These are phyloP conservation scores for Oenanthe sinensis DNA, from an alignment of 129 eudicot genomes.

Conservation along the genomic window DNA sequence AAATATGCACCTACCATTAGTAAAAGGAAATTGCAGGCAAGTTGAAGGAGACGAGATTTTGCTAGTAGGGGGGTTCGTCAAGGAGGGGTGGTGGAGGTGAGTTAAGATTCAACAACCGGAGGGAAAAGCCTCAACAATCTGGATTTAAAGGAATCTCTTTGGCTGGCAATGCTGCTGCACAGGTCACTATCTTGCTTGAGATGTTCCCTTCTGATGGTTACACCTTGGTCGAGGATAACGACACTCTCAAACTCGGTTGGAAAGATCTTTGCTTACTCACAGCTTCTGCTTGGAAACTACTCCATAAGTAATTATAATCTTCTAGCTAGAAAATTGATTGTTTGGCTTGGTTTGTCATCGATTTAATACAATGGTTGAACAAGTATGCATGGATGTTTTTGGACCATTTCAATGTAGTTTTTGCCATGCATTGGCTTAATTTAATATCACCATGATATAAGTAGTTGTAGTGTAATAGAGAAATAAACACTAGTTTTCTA, in stretches of 20 bases:
- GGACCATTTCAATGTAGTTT: too few species aligned
- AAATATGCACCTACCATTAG: too few species aligned
- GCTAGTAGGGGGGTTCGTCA: constrained; percentile 82
- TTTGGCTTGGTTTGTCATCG: too few species aligned
- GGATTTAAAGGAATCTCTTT: constrained; percentile 83
- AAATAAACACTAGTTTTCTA: too few species aligned
- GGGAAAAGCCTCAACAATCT: constrained; percentile 75
- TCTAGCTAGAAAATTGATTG: background rate
- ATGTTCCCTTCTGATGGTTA: constrained; percentile 97
- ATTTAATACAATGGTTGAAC: too few species aligned
- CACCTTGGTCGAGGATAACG: constrained; percentile 90
- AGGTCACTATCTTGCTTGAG: constrained; percentile 82
- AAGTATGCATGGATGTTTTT: too few species aligned
- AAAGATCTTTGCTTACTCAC: constrained; percentile 94
- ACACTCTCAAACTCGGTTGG: constrained; percentile 94
- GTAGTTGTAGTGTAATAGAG: too few species aligned
- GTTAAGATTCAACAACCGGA: constrained; percentile 74
- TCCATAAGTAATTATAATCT: background rate
- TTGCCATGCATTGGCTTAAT: too few species aligned
- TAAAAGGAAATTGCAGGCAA: too few species aligned
- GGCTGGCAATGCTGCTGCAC: constrained; percentile 97
- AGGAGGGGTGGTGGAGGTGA: constrained; percentile 69
- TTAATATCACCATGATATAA: too few species aligned
- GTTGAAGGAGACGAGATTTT: too few species aligned
- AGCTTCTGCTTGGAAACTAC: constrained; percentile 99